A percentile compares a stretch with the other conserved stretches of the same genome.
phyloP scores from a whole-genome alignment of 495 filamentous ascomycete species.

The Penicillium cosmopolitanum region DNA sequence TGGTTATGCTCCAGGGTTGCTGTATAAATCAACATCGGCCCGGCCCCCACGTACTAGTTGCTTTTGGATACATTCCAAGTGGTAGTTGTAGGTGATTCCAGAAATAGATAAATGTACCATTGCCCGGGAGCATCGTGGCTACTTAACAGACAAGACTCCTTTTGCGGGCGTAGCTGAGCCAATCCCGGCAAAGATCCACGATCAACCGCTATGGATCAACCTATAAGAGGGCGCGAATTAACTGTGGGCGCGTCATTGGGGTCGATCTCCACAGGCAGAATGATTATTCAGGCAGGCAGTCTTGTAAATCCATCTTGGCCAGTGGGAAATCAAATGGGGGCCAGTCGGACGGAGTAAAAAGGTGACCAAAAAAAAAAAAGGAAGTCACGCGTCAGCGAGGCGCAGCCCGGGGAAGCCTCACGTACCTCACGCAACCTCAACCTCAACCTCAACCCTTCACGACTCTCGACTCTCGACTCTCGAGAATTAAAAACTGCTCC shows the following conservation, averaged over 20 bases:
- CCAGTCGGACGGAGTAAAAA: neutral
- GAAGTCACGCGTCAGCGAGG: conserved; percentile 3
- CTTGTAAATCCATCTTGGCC: neutral
- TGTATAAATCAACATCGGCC: no score
- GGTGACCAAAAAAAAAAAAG: neutral
- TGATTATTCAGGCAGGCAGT: neutral
- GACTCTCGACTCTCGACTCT: no score
- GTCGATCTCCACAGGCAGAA: neutral
- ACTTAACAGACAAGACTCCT: neutral
- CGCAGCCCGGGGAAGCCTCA: neutral
- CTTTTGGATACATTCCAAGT: no score
- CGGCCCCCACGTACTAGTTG: no score
- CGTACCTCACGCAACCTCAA: neutral
- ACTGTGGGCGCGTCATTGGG: neutral
- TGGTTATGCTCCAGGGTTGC: no score
- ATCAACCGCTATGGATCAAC: neutral
- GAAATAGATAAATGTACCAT: neutral
- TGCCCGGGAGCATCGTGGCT: neutral
- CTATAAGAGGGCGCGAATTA: neutral
- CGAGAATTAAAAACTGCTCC: no score
- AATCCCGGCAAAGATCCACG: conserved; percentile 1
- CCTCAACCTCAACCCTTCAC: neutral
- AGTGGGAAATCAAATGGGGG: neutral
- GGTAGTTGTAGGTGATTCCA: neutral
- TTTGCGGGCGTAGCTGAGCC: neutral